Base-by-base conservation (phyloP, 1,139 yeast genomes). In the Candida neerlandica region DNA sequence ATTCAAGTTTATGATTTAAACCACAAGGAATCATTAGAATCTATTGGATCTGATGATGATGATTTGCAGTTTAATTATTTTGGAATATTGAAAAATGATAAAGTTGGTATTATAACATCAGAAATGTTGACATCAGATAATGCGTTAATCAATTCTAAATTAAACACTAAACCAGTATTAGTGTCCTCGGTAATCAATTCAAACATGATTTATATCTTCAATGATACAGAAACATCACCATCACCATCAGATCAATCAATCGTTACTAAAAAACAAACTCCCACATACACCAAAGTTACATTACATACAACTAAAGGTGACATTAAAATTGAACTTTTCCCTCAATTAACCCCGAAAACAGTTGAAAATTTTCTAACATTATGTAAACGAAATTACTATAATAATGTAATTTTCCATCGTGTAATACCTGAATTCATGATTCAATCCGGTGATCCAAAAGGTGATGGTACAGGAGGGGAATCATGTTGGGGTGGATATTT, bases 391-490 rank as follows among this genome's bases (percentile, higher is more conserved):
- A 71, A 71, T 14, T 73, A 75, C 51, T 92, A 84, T 77, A 88
- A 90, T 66, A 89, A 89, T 35, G 85, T 94, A 9, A 78, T 84
- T 39, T 70, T 71, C 69, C 77, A 71, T 65, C 61, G 76, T 58
- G 69, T 71, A 23, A 71, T 71, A 45, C 76, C 76, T 14, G 58
- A 61, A 56, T 71, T 71, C 58, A 71, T 71, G 76, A 64, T 71
- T 58, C 77, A 71, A 58, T 75, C 76, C 54, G 77, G 77, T 52
- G 77, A 71, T 59, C 71, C 69, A 53, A 67, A 70, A 49, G 75
- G 75, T 44, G 64, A 64, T 58, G 77, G 77, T 16, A 68, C 65
- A 57, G 77, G 77, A 42, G 77, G 77, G 34, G 68, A 62, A 55
- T 70, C 75, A 39, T 50, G 48, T 27, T 71, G 71, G 54, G 70